Percentiles rank a stretch among this genome's conserved stretches.
Evolutionary conservation across 352 stramenopile genomes (phyloP).

Genomic region (Phytophthora pinifolia): DNA sequence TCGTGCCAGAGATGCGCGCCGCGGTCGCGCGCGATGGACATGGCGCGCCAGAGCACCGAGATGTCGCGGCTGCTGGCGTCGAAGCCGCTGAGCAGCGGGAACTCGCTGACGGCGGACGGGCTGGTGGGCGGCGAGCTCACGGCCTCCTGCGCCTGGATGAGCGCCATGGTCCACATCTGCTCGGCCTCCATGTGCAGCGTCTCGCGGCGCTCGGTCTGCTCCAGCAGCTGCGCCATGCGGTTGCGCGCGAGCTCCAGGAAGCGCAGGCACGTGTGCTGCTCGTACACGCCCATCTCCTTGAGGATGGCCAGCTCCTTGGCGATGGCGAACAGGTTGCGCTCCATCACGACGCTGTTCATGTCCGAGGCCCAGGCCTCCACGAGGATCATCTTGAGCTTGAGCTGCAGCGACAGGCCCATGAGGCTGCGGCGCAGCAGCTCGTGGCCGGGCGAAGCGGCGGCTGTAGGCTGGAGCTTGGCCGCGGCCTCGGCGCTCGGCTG

Average conservation of each 20-base stretch:
- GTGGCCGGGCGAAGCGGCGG: slow-evolving; percentile 12
- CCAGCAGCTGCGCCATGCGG: slow-evolving; percentile 65
- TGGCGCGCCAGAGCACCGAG: slow-evolving; percentile 80
- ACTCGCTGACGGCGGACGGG: slow-evolving; percentile 51
- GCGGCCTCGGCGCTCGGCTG: slow-evolving; percentile 23
- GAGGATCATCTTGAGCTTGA: slow-evolving; percentile 86
- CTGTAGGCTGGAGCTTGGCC: slow-evolving; percentile 14
- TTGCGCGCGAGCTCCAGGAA: slow-evolving; percentile 73
- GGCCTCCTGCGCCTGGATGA: slow-evolving; percentile 61
- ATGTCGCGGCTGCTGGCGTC: slow-evolving; percentile 69
- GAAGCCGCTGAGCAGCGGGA: slow-evolving; percentile 63
- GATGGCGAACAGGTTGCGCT: slow-evolving; percentile 80
- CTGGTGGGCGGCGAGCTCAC: slow-evolving; percentile 37
- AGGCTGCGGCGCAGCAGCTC: slow-evolving; percentile 61
- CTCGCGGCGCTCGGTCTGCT: slow-evolving; percentile 59
- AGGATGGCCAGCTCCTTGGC: slow-evolving; percentile 81
- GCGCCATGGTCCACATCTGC: slow-evolving; percentile 79
- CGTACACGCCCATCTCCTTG: slow-evolving; percentile 74
- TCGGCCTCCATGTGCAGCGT: slow-evolving; percentile 61
- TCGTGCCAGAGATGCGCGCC: slow-evolving; percentile 85
- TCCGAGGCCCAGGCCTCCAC: slow-evolving; percentile 82
- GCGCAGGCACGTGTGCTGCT: slow-evolving; percentile 71
- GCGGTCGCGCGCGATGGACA: slow-evolving; percentile 74
- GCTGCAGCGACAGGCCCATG: slow-evolving; percentile 76
- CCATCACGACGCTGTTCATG: slow-evolving; percentile 88